phyloP scores from a whole-genome alignment of 1,139 yeast genomes.

The Geotrichum phurueaensis region DNA sequence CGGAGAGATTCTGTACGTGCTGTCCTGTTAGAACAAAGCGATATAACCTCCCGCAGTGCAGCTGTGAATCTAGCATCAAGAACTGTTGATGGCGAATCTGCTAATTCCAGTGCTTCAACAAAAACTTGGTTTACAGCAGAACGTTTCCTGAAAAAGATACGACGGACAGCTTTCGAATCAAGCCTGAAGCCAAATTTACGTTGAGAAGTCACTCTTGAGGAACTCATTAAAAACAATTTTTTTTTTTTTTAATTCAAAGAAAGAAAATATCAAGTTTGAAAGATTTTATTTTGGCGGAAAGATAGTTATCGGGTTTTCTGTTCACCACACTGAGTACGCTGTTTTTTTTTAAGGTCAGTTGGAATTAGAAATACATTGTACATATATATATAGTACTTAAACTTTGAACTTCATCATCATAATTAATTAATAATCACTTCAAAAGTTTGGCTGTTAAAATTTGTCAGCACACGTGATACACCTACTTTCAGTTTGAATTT shows the following conservation, averaged over 20 bases:
- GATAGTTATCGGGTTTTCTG: neutral
- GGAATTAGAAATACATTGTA: neutral
- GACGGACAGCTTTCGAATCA: neutral
- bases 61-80: slow-evolving; percentile 2
- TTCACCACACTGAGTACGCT: neutral
- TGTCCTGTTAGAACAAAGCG: slow-evolving; percentile 2
- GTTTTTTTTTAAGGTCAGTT: neutral
- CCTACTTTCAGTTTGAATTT: neutral
- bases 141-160: slow-evolving; percentile 3
- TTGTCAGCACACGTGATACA: neutral
- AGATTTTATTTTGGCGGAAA: neutral
- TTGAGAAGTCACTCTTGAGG: neutral
- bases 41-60: neutral
- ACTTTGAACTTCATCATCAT: neutral
- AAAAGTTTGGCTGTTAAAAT: neutral
- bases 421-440: neutral
- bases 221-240: neutral
- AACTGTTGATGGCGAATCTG: neutral
- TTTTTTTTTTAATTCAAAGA: neutral
- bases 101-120: slow-evolving; percentile 5
- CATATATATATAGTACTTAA: neutral
- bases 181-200: slow-evolving; percentile 8
- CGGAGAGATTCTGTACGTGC: slow-evolving; percentile 4
- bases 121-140: slow-evolving; percentile 10
- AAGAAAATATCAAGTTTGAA: neutral